Evolutionary conservation across 257 asterid species (phyloP).

Genomic region (Hygrophila difformis): DNA sequence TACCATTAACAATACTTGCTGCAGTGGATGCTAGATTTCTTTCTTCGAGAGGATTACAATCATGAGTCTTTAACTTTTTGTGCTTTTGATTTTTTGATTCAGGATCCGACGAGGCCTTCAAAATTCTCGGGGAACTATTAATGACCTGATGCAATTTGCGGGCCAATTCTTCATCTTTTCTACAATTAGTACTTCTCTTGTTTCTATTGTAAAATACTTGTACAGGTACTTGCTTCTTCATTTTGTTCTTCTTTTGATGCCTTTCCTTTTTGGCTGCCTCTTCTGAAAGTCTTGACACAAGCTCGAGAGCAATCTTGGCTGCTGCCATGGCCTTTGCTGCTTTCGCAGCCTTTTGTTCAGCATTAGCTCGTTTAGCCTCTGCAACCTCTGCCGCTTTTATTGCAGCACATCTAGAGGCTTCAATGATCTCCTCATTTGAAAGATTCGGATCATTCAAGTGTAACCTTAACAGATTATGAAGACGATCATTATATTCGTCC

Average conservation of each 20-base stretch:
- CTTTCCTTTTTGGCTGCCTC: slow-evolving; percentile 22
- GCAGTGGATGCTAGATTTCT: slow-evolving; percentile 15
- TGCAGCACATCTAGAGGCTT: slow-evolving; percentile 52
- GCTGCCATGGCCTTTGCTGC: slow-evolving; percentile 75
- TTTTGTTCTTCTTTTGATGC: slow-evolving; percentile 27
- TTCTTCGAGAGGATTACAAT: slow-evolving; percentile 13
- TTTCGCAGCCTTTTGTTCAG: slow-evolving; percentile 71
- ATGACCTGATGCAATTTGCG: slow-evolving; percentile 36
- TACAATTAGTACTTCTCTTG: slow-evolving; percentile 24
- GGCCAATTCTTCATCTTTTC: slow-evolving; percentile 48
- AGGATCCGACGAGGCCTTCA: slow-evolving; percentile 23
- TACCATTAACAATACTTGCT: slow-evolving; percentile 20
- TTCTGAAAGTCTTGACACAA: slow-evolving; percentile 43
- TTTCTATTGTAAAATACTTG: slow-evolving; percentile 32
- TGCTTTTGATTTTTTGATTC: slow-evolving; percentile 30
- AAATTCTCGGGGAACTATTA: slow-evolving; percentile 45
- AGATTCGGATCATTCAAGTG: slow-evolving; percentile 37
- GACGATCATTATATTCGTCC: slow-evolving; percentile 31
- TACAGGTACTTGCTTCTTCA: slow-evolving; percentile 40
- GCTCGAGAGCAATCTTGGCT: slow-evolving; percentile 64
- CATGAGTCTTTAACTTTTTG: slow-evolving; percentile 32
- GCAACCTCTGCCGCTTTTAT: slow-evolving; percentile 54
- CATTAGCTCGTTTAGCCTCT: slow-evolving; percentile 49
- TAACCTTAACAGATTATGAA: slow-evolving; percentile 34
- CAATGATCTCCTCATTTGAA: slow-evolving; percentile 49